A percentile compares a stretch with the other conserved stretches of the same genome.
Evolutionary conservation across 169 alveolate species (phyloP).

Genomic region (Theileria sp.): DNA sequence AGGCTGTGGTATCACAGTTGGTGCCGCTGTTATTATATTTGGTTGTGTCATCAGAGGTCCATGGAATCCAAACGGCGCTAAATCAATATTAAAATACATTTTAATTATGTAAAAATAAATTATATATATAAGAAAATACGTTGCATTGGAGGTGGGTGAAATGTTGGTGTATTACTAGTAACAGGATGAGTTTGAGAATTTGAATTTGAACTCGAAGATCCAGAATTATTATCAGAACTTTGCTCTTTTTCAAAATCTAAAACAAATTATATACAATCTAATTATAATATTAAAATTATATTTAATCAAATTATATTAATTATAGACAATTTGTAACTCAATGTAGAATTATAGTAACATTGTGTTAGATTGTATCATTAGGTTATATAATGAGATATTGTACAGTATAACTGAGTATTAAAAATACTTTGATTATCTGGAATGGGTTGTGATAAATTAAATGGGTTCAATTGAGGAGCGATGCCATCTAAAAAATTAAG

Average conservation of each 20-base stretch:
- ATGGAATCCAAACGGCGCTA: not conserved
- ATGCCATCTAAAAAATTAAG: not conserved
- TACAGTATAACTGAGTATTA: not conserved
- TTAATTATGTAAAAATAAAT: too few relatives aligned
- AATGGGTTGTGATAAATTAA: not conserved
- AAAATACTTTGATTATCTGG: not conserved
- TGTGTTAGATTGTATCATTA: not conserved
- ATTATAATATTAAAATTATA: too few relatives aligned
- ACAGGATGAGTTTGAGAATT: not conserved
- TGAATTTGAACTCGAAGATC: not conserved
- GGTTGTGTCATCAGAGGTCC: not conserved
- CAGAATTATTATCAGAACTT: not conserved
- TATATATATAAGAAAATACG: not conserved
- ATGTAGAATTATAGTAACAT: too few relatives aligned
- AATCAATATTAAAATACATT: not conserved
- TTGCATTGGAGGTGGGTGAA: not conserved
- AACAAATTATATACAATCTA: too few relatives aligned
- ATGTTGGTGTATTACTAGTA: not conserved
- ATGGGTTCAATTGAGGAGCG: not conserved
- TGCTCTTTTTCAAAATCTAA: not conserved
- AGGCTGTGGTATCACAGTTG: not conserved
- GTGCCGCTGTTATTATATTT: constrained; percentile 1
- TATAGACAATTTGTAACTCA: too few relatives aligned
- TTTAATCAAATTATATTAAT: too few relatives aligned
- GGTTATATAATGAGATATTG: not conserved